Base-by-base conservation (phyloP, 345 rosid species). In the Pistacia atlantica region DNA sequence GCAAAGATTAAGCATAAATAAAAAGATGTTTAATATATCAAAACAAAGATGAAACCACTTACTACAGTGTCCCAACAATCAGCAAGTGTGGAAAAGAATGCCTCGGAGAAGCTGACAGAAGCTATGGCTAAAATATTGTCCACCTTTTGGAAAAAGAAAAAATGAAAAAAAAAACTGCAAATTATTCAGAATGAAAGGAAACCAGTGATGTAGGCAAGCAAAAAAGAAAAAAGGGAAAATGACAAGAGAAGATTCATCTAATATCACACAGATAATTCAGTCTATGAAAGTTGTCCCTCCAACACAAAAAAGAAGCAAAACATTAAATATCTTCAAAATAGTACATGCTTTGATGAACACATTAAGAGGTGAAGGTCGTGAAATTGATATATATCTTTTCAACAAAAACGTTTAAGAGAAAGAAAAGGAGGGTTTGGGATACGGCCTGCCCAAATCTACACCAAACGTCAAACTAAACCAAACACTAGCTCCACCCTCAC, bases 21-120 rank as follows among this genome's bases (percentile, higher is more conserved):
- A 25, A 25, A 66, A 18, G 48, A 18, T 16, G 37, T 28, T 55
- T 62, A 38, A 69, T 11, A 38, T 35, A 54, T 51, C 46, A 37
- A 17, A 48, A 48, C 51, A 35, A n/a, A 76, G 58, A 67, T 25
- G 45, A 73, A 65, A 52, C 54, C 58, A 82, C 97, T 89, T 78
- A 93, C 97, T 61, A 60, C 81, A 68, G 73, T 79, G 78, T 80
- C 82, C 99, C 96, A 95, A 80, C 91, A 88, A 86, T 85, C 85
- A 54, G 82, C 68, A 69, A 95, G 84, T 54, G 91, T 78, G 61
- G 91, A 76, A 75, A 81, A 75, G 88, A 95, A 95, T 76, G 64
- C 82, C 22, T 86, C 81, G 2, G 97, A 83, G 80, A 95, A 95
- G 83, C 79, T 85, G 62, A 95, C 84, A 17, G 96, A 89, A 80